Conservation (phyloP, 2,329 filamentous ascomycete genomes). For the Sodiomyces alkalinus region DNA sequence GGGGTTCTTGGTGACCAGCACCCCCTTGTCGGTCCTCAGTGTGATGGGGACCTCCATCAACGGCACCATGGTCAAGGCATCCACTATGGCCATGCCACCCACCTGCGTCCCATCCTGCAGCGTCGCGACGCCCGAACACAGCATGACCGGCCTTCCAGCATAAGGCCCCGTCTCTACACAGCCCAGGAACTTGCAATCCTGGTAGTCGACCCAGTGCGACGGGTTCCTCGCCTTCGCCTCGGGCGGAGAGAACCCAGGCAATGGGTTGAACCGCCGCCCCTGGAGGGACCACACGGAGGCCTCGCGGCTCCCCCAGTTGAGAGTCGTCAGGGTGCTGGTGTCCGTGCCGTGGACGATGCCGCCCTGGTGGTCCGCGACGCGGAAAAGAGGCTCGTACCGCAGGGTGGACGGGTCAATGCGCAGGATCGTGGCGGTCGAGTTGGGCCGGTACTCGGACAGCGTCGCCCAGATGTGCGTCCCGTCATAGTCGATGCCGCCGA, state of each 20-base stretch:
- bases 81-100: conserved; percentile 31
- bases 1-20: conserved; percentile 30
- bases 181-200: conserved; percentile 36
- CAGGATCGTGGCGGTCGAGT: conserved; percentile 27
- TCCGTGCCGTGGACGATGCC: conserved; percentile 25
- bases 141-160: conserved; percentile 24
- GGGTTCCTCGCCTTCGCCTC: conserved; percentile 18
- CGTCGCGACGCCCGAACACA: conserved; percentile 29
- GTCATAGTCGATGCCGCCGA: conserved; percentile 32
- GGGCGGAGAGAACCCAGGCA: conserved; percentile 11
- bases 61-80: conserved; percentile 26
- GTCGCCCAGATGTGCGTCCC: conserved; percentile 30
- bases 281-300: conserved; percentile 20
- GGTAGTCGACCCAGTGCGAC: conserved; percentile 30
- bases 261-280: neutral
- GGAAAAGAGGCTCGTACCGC: conserved; percentile 18
- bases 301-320: conserved; percentile 31
- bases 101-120: conserved; percentile 16
- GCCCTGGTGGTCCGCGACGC: conserved; percentile 27
- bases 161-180: conserved; percentile 20
- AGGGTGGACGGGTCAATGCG: conserved; percentile 21
- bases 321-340: conserved; percentile 18
- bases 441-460: conserved; percentile 29
- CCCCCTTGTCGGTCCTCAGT: conserved; percentile 20
- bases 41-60: conserved; percentile 29